Percentiles rank a stretch among this genome's conserved stretches.
phyloP scores from a whole-genome alignment of 1,284 basidiomycete species.

The Tilletia caries region DNA sequence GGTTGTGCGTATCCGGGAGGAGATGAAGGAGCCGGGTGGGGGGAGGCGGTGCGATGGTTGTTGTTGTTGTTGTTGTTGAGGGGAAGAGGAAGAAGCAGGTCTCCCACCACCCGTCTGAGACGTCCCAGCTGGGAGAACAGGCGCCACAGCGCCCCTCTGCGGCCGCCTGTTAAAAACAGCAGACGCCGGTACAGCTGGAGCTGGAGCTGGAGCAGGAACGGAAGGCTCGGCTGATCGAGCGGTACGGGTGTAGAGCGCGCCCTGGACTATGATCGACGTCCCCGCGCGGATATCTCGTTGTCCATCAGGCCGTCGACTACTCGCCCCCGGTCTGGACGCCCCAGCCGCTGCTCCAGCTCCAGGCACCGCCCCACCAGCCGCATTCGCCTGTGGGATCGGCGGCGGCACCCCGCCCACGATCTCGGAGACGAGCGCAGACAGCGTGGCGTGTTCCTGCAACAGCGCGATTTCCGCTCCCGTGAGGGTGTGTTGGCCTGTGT shows the following conservation, averaged over 20 bases:
- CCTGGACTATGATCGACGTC: background rate
- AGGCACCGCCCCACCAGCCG: too few relatives aligned
- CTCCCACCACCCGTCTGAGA: too few relatives aligned
- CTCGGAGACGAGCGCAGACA: background rate
- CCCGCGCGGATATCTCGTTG: constrained; percentile 1
- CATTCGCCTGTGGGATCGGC: too few relatives aligned
- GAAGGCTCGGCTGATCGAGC: too few relatives aligned
- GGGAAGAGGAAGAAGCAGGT: too few relatives aligned
- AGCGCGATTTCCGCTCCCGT: background rate
- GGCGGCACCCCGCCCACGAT: background rate
- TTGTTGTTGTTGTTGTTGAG: too few relatives aligned
- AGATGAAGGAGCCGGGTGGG: background rate
- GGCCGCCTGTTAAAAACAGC: too few relatives aligned
- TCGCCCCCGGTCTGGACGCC: background rate
- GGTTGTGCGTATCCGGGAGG: background rate
- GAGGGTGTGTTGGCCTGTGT: background rate
- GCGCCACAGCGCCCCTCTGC: too few relatives aligned
- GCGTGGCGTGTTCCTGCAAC: background rate
- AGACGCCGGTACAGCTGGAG: too few relatives aligned
- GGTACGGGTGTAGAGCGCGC: background rate
- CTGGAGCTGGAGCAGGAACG: too few relatives aligned
- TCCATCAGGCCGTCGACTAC: background rate
- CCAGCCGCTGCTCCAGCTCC: background rate
- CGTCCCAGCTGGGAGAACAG: too few relatives aligned
- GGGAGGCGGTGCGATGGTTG: too few relatives aligned